Evolutionary conservation across 2,329 filamentous ascomycete genomes (phyloP).

Genomic region (Parastagonospora avenae): DNA sequence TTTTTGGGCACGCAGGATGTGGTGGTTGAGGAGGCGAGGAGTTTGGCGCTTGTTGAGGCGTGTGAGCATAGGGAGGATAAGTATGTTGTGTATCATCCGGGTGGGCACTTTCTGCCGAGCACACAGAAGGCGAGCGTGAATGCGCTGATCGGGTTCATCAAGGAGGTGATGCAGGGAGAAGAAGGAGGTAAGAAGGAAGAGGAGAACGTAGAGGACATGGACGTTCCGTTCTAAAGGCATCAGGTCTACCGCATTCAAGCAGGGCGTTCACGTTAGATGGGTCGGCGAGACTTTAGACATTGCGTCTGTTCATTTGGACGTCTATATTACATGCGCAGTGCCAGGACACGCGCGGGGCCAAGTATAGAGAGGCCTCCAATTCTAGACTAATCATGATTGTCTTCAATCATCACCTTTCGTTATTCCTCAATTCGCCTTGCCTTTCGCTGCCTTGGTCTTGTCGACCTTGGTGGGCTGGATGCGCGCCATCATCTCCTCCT

Average conservation of each 20-base stretch:
- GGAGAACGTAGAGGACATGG: conserved; percentile 70
- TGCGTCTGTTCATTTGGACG: conserved; percentile 17
- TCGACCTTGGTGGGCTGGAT: conserved; percentile 72
- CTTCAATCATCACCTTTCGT: conserved; percentile 10
- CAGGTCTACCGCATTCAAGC: conserved; percentile 11
- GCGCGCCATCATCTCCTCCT: conserved; percentile 99
- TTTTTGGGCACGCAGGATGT: conserved; percentile 84
- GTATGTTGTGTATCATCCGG: conserved; percentile 73
- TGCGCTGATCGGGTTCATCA: conserved; percentile 75
- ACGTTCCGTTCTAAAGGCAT: conserved; percentile 62
- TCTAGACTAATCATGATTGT: conserved; percentile 40
- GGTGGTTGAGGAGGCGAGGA: conserved; percentile 81
- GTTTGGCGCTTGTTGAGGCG: conserved; percentile 68
- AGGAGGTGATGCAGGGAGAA: conserved; percentile 53
- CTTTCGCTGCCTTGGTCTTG: conserved; percentile 47
- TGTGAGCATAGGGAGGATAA: conserved; percentile 60
- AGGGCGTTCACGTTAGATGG: conserved; percentile 20
- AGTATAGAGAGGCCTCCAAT: conserved; percentile 27
- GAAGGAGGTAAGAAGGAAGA: conserved; percentile 50
- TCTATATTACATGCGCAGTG: conserved; percentile 46
- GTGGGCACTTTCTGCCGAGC: conserved; percentile 85
- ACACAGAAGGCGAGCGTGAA: conserved; percentile 79
- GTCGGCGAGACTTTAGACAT: conserved; percentile 4
- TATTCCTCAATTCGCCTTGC: conserved; percentile 35
- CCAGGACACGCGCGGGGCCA: conserved; percentile 30